A percentile compares a stretch with the other conserved stretches of the same genome.
These are phyloP conservation scores for Ophiorrhiza pumila DNA, from an alignment of 257 asterid species.

Conservation along the genomic window DNA sequence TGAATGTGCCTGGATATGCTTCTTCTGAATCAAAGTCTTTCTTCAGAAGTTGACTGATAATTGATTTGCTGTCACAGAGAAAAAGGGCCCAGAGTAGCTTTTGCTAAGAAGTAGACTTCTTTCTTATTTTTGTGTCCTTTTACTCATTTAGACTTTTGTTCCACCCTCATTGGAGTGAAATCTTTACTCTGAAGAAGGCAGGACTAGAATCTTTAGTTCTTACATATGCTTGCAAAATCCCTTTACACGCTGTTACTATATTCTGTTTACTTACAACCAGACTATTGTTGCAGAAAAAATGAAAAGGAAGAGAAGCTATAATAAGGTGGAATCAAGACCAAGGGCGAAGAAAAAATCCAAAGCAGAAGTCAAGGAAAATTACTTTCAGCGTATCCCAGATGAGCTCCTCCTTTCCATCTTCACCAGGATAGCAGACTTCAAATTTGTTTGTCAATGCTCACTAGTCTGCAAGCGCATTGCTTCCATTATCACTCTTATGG, in stretches of 20 bases:
- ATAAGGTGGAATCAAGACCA: neutral
- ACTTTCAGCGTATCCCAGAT: conserved; percentile 22
- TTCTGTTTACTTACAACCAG: neutral
- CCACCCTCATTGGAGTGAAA: neutral
- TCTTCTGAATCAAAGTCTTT: neutral
- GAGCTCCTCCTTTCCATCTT: conserved; percentile 22
- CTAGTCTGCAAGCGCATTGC: conserved; percentile 28
- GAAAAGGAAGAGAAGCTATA: neutral
- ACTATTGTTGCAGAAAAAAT: neutral
- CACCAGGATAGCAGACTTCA: conserved; percentile 22
- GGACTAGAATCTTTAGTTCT: neutral
- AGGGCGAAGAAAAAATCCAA: neutral
- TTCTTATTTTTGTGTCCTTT: neutral
- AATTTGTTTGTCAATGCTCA: conserved; percentile 23
- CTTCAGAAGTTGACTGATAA: neutral
- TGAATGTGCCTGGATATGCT: neutral
- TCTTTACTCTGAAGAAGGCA: neutral
- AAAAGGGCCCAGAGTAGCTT: neutral
- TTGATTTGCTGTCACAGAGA: neutral
- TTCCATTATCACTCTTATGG: conserved; percentile 4
- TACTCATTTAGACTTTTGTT: neutral
- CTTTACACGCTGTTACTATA: neutral
- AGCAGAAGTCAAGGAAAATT: neutral
- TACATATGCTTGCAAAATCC: neutral
- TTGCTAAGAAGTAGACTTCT: neutral